phyloP scores from a whole-genome alignment of 345 rosid species.

The Murraya koenigii region DNA sequence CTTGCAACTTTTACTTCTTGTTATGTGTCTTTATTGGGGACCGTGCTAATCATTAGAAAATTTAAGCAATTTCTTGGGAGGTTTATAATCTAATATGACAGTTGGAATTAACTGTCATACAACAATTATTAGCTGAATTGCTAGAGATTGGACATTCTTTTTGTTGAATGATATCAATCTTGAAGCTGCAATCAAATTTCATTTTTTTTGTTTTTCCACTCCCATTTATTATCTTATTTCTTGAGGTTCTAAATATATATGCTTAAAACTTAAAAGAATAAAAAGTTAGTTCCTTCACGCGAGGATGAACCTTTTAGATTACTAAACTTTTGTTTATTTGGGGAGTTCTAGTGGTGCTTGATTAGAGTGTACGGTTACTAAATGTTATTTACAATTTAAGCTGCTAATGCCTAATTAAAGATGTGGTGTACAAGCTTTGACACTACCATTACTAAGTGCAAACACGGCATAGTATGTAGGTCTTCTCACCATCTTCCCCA shows the following conservation, averaged over 20 bases:
- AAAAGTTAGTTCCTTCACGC: not conserved
- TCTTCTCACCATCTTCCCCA: not conserved
- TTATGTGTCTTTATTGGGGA: slow-evolving; percentile 8
- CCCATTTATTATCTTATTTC: not conserved
- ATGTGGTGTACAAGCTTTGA: not conserved
- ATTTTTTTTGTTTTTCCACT: not conserved
- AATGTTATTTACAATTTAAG: not conserved
- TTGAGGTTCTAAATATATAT: not conserved
- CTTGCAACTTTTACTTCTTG: slow-evolving; percentile 13
- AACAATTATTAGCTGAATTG: not conserved
- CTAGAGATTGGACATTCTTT: not conserved
- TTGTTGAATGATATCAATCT: not conserved
- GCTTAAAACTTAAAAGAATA: not conserved
- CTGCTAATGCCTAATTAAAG: not conserved
- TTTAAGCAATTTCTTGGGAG: slow-evolving; percentile 8
- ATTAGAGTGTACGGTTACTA: not conserved
- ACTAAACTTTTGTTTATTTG: not conserved
- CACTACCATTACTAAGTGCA: not conserved
- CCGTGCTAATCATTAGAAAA: not conserved
- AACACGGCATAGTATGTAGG: not conserved
- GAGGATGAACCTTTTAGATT: not conserved
- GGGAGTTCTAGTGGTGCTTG: not conserved
- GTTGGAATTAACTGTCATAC: not conserved
- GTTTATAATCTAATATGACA: not conserved
- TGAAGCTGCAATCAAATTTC: not conserved